Percentiles rank a stretch among this genome's conserved stretches.
These are phyloP conservation scores for Cicer bijugum DNA, from an alignment of 306 rosid species.

Conservation along the genomic window DNA sequence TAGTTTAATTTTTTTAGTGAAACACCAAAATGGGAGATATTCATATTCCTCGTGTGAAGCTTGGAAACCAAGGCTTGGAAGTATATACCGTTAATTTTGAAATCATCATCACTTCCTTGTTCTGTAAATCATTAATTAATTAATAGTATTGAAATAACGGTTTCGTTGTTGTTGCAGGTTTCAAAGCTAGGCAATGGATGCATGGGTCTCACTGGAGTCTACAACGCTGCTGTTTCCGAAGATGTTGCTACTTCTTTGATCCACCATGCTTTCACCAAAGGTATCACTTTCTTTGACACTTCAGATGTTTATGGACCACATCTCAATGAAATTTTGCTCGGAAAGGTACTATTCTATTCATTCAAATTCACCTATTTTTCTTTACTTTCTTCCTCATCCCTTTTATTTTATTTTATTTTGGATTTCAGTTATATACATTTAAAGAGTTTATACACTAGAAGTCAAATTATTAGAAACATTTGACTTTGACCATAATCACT, in stretches of 20 bases:
- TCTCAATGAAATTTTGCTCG: constrained; percentile 69
- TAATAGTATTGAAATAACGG: too few species aligned
- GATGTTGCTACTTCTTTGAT: constrained; percentile 64
- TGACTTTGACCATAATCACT: too few species aligned
- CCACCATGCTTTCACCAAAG: constrained; percentile 66
- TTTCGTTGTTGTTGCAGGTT: constrained; percentile 50
- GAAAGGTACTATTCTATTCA: constrained; percentile 54
- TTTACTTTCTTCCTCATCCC: too few species aligned
- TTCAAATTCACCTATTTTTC: background rate
- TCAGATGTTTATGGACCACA: constrained; percentile 65
- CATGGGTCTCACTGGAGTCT: constrained; percentile 65
- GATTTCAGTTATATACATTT: background rate
- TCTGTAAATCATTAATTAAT: background rate
- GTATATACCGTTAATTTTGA: background rate
- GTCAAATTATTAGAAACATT: too few species aligned
- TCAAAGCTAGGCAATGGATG: constrained; percentile 87
- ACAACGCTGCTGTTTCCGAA: constrained; percentile 62
- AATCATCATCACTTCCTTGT: background rate
- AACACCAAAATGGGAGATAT: constrained; percentile 48
- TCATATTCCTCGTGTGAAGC: constrained; percentile 44
- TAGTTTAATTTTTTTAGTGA: background rate
- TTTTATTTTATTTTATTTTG: background rate
- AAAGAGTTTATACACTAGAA: too few species aligned
- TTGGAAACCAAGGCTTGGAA: constrained; percentile 43
- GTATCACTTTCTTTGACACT: constrained; percentile 83